phyloP scores from a whole-genome alignment of 106 monocot species.

The Posidonia australis region DNA sequence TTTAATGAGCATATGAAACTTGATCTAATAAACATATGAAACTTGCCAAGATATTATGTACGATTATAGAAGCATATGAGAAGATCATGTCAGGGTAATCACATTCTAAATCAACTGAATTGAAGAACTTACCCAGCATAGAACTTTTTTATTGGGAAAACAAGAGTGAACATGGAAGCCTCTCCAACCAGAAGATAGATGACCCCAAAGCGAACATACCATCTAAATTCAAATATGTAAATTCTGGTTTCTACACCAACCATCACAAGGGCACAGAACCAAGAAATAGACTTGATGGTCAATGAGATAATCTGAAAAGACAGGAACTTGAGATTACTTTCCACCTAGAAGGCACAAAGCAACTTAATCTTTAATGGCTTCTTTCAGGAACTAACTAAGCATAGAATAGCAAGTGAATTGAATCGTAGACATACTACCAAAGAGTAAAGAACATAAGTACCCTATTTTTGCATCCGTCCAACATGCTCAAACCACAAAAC shows the following conservation, averaged over 20 bases:
- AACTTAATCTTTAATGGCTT: background rate
- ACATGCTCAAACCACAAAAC: background rate
- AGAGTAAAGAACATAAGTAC: background rate
- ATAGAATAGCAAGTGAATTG: too few species aligned
- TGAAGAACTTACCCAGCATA: conserved; percentile 41
- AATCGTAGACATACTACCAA: background rate
- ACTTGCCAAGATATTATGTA: too few species aligned
- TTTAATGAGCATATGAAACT: too few species aligned
- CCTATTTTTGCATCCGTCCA: background rate
- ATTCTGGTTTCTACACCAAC: conserved; percentile 64
- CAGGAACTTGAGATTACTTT: background rate
- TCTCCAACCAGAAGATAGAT: conserved; percentile 66
- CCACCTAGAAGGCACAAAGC: background rate
- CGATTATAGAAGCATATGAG: background rate
- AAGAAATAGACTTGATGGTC: conserved; percentile 37
- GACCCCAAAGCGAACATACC: conserved; percentile 82
- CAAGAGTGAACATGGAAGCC: conserved; percentile 51
- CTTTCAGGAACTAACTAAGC: background rate
- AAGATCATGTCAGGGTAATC: background rate
- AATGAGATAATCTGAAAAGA: conserved; percentile 50
- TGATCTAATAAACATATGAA: too few species aligned
- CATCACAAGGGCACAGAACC: conserved; percentile 64
- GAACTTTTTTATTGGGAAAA: conserved; percentile 52
- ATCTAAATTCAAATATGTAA: conserved; percentile 74
- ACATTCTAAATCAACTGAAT: background rate